Conservation (phyloP, 2,329 filamentous ascomycete genomes). For the Aspergillus hortae region DNA sequence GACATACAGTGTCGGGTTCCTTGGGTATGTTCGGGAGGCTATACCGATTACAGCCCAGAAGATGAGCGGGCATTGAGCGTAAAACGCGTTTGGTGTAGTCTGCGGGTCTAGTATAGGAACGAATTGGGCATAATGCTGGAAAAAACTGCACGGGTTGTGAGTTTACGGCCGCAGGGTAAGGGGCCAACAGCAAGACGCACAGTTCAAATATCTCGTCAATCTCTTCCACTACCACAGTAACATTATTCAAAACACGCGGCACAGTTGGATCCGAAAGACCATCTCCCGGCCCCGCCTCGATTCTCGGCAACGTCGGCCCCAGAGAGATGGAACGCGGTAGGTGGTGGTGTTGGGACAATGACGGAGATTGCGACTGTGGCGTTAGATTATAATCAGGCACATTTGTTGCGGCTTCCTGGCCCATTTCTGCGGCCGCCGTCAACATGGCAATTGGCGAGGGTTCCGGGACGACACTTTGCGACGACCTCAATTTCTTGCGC, state of each 20-base stretch:
- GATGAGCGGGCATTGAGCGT: conserved; percentile 71
- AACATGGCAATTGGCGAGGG: conserved; percentile 25
- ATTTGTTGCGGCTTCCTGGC: conserved; percentile 14
- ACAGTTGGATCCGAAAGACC: conserved; percentile 19
- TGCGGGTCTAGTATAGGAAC: conserved; percentile 40
- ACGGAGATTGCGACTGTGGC: conserved; percentile 18
- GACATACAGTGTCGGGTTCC: conserved; percentile 37
- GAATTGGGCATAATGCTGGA: conserved; percentile 35
- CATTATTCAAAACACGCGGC: conserved; percentile 28
- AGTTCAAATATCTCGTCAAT: conserved; percentile 38
- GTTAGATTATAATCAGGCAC: conserved; percentile 4
- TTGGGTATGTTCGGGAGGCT: conserved; percentile 34
- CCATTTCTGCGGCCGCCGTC: conserved; percentile 31
- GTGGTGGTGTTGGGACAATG: conserved; percentile 18
- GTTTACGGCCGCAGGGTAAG: not conserved
- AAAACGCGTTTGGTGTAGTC: conserved; percentile 68
- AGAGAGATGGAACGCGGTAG: conserved; percentile 18
- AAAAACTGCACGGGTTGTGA: conserved; percentile 23
- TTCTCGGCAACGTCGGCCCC: conserved; percentile 8
- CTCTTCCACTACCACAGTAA: conserved; percentile 28
- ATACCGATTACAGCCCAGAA: conserved; percentile 68
- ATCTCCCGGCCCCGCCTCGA: conserved; percentile 10
- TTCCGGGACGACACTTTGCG: conserved; percentile 18
- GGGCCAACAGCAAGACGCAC: conserved; percentile 16
- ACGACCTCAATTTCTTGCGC: conserved; percentile 30